These are phyloP conservation scores for Euphorbia schlechtendalii DNA, from an alignment of 441 rosid genomes.

Conservation along the genomic window DNA sequence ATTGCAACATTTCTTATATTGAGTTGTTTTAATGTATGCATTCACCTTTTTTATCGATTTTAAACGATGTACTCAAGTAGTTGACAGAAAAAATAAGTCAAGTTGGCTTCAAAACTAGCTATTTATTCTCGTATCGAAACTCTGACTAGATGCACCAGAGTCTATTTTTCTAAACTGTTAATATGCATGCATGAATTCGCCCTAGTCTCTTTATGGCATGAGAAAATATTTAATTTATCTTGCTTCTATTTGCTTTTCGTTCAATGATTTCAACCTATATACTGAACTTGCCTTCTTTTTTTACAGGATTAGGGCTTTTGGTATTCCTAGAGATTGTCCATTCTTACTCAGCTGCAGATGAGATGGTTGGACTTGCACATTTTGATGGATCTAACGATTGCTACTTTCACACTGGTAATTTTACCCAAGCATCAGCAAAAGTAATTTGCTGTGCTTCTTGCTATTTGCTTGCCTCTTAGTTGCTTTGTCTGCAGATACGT, in stretches of 20 bases:
- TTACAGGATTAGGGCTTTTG: constrained; percentile 68
- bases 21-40: background rate
- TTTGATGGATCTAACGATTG: constrained; percentile 98
- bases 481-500: background rate
- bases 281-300: constrained; percentile 12
- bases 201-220: background rate
- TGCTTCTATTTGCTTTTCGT: background rate
- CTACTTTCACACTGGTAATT: constrained; percentile 78
- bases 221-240: background rate
- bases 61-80: background rate
- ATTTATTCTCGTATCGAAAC: background rate
- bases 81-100: background rate
- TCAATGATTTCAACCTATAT: constrained; percentile 8
- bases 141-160: background rate
- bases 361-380: constrained; percentile 87
- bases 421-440: background rate
- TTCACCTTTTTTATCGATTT: constrained; percentile 9
- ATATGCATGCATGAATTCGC: background rate
- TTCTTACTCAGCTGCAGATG: constrained; percentile 95
- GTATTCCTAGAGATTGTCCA: constrained; percentile 91
- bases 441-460: background rate
- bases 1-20: constrained; percentile 1
- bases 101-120: background rate
- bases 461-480: constrained; percentile 5
- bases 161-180: constrained; percentile 2